Evolutionary conservation across 2,329 filamentous ascomycete species (phyloP), one percentile per base, ranked within the genome.

Genomic region (Curvularia sp.): DNA sequence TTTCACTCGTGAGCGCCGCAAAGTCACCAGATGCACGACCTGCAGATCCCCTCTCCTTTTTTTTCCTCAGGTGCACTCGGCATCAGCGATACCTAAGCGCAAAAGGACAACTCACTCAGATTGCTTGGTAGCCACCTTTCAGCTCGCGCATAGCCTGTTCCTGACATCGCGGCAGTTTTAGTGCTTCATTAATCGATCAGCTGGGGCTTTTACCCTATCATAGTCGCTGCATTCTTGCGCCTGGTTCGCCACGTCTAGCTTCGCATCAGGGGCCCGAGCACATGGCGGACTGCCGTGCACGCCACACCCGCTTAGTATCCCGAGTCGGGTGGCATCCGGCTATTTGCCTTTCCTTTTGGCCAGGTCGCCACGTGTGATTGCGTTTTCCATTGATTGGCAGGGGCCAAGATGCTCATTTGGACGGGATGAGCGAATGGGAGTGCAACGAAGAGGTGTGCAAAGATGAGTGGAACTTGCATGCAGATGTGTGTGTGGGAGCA

Each of bases 151-250:
- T 55, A 42, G 32, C 15, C 9, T 15, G 36, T 27, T 36, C 18
- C 19, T 10, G 19, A 42, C 10, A 9, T 25, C 25, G 45, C 47
- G 42, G 53, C 34, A 12, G 21, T 28, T 12, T 53, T 39, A 15
- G 46, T 25, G 55, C 45, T 47, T 51, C 49, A 54, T 52, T 49
- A 27, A 55, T 48, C 32, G 25, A 48, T 57, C 42, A 58, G 51
- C 59, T 54, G 55, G 49, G 49, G 53, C 38, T 32, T 59, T 45
- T 32, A 49, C 51, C 61, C 61, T 61, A 58, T 64, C 55, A 64
- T 18, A 42, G 21, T 45, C 32, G 23, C 27, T 42, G 45, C 49
- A 59, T 53, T 53, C 59, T 51, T 60, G 60, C 38, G 32, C 28
- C 45, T 23, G n/a, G 36, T 25, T 55, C 49, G 53, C 63, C 51